Base-by-base conservation (phyloP, 768 basidiomycete species). In the Mycena epipterygia region DNA sequence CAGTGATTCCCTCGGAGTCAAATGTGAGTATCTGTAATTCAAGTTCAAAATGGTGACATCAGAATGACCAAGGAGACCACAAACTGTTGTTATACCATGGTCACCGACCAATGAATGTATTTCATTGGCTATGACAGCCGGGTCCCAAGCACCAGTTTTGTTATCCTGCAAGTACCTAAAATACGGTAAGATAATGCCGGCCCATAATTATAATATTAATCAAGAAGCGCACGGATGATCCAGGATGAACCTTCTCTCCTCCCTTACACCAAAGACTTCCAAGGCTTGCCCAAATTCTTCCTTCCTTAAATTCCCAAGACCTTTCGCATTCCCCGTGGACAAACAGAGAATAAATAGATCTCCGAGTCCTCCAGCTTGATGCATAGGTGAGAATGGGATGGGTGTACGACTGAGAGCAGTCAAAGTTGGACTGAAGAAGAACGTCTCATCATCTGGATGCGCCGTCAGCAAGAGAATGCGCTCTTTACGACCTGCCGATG, bases 21-120 rank as follows among this genome's bases (percentile, higher is more conserved):
- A 93, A 93, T 2, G 90, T 92, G 59, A 93, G 79, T 39, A 93
- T 86, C 91, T 92, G 53, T 48, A n/a, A 19, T 6, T 39, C 30
- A 53, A 44, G 4, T 21, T 60, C 39, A 61, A 61, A 17, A 19
- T 21, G 27, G 21, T 9, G 35, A 58, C 30, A 51, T 14, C 21
- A 14, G 27, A n/a, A 21, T 30, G n/a, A 51, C 19, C 33, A 35
- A 21, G 13, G 58, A 29, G 32, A 33, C 21, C 13, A 60, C 67
- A 21, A n/a, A 68, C 67, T 62, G 52, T 68, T 14, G 58, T 62
- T 12, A 68, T 68, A 48, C 30, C 30, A 23, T 68, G 25, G 53
- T 61, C 25, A n/a, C n/a, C n/a, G n/a, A n/a, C n/a, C n/a, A n/a
- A n/a, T n/a, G n/a, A n/a, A n/a, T n/a, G n/a, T n/a, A n/a, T n/a